Evolutionary conservation across 257 asterid genomes (phyloP), one percentile per base, ranked within the genome.

Genomic region (Primulina tabacum): DNA sequence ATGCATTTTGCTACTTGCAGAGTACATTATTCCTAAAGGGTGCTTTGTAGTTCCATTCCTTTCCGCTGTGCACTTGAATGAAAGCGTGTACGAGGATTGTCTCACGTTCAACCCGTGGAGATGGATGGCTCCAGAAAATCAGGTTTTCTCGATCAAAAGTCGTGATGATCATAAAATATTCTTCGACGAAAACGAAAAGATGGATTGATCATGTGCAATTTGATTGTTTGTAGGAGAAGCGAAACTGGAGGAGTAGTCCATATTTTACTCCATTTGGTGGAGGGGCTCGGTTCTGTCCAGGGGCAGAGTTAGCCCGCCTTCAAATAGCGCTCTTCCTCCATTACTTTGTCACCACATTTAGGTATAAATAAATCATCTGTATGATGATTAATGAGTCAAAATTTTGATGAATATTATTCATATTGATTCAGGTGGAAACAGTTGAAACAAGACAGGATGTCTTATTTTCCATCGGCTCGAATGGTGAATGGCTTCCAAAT

Each of bases 281-380:
- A 72, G 98, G 98, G 20, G 79, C 85, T 56, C 84, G 98, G 71
- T 92, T 92, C 60, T 92, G 98, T 67, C 98, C 98, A 6, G 98
- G 98, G 62, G 98, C 98, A 30, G 98, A 92, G 82, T 73, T 92
- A 74, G 94, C 96, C 53, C 94, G 98, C 64, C 96, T 92, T 79
- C 98, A 89, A 76, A 88, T 92, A 18, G 95, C 97, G 6, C 80
- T 92, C 70, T 92, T 92, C 75, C 88, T 92, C 66, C 92, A 90
- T 69, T 81, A 85, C 77, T 92, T 90, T 64, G 76, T 89, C 26
- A 90, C 89, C 55, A 81, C 81, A 11, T 88, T 83, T 73, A 92
- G 92, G 97, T 89, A 28, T 28, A 28, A 28, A 28, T 28, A 28
- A 28, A 28, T 24, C 26, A 24, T 24, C 26, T 24, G 26, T 24